Percentiles rank a stretch among this genome's conserved stretches.
phyloP scores from a whole-genome alignment of 2,329 filamentous ascomycete species.

The Orbilia oligospora region DNA sequence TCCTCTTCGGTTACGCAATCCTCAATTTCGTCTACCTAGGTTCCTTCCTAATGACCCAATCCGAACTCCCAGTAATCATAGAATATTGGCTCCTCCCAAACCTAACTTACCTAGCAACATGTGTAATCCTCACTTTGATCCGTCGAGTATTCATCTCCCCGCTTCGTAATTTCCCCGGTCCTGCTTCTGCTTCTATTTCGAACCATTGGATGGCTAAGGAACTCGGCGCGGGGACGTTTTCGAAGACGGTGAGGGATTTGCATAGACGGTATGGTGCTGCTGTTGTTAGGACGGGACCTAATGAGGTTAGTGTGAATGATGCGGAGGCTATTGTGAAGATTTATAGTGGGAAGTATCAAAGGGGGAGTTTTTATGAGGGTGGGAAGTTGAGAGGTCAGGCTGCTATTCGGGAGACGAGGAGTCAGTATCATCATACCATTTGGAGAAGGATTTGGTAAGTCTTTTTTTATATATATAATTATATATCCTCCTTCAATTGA shows the following conservation, averaged over 20 bases:
- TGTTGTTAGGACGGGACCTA: conserved; percentile 41
- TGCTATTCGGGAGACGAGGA: conserved; percentile 43
- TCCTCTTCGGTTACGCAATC: conserved; percentile 47
- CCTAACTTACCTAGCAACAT: conserved; percentile 33
- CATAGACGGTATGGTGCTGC: conserved; percentile 32
- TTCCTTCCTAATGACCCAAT: conserved; percentile 32
- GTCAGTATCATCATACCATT: conserved; percentile 46
- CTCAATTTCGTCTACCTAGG: conserved; percentile 46
- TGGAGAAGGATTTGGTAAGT: conserved; percentile 56
- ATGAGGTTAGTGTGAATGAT: conserved; percentile 56
- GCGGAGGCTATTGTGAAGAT: conserved; percentile 49
- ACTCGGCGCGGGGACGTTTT: conserved; percentile 40
- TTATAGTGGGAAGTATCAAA: conserved; percentile 46
- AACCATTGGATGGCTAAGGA: conserved; percentile 55
- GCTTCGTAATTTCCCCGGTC: conserved; percentile 31
- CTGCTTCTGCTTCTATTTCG: conserved; percentile 25
- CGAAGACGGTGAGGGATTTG: conserved; percentile 44
- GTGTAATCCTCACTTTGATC: conserved; percentile 20
- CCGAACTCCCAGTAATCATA: conserved; percentile 7
- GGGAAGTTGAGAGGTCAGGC: conserved; percentile 42
- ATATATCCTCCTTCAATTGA: no score
- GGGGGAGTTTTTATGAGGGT: conserved; percentile 45
- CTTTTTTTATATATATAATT: no score
- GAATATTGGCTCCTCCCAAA: conserved; percentile 47
- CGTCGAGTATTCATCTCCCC: conserved; percentile 22